Conservation (phyloP, 257 asterid genomes). For the Apocynum venetum region DNA sequence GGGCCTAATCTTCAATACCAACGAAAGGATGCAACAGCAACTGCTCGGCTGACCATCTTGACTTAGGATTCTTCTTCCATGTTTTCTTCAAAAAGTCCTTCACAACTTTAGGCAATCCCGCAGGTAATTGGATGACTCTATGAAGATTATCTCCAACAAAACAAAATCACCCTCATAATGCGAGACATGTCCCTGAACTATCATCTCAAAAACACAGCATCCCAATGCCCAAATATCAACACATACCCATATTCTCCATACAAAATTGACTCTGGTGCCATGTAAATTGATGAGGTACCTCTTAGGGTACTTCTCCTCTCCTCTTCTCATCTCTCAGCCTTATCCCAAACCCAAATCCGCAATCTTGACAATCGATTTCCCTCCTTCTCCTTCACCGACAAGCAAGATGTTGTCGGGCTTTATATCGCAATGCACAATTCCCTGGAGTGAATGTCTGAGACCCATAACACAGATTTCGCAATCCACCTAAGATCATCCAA, state of each 20-base stretch:
- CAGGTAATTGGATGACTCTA: not conserved
- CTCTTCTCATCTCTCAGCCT: not conserved
- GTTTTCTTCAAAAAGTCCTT: slow-evolving; percentile 12
- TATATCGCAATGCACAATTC: not conserved
- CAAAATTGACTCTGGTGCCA: slow-evolving; percentile 15
- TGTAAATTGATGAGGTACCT: slow-evolving; percentile 13
- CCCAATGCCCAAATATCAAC: slow-evolving; percentile 24
- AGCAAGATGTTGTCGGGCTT: slow-evolving; percentile 17
- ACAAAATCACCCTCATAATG: not conserved
- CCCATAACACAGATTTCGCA: too few species aligned
- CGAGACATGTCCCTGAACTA: slow-evolving; percentile 7
- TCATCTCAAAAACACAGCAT: slow-evolving; percentile 14
- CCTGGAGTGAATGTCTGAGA: too few species aligned
- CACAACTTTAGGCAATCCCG: not conserved
- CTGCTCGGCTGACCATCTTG: slow-evolving; percentile 4
- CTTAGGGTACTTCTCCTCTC: not conserved
- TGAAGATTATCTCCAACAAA: not conserved
- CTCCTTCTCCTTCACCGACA: not conserved
- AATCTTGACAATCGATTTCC: not conserved
- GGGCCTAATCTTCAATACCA: not conserved
- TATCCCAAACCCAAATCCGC: slow-evolving; percentile 5
- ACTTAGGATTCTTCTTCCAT: not conserved
- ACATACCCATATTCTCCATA: not conserved
- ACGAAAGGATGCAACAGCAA: slow-evolving; percentile 13
- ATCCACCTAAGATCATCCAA: too few species aligned